Base-by-base conservation (phyloP, 116 monocot genomes). In the Trichopus zeylanicus region DNA sequence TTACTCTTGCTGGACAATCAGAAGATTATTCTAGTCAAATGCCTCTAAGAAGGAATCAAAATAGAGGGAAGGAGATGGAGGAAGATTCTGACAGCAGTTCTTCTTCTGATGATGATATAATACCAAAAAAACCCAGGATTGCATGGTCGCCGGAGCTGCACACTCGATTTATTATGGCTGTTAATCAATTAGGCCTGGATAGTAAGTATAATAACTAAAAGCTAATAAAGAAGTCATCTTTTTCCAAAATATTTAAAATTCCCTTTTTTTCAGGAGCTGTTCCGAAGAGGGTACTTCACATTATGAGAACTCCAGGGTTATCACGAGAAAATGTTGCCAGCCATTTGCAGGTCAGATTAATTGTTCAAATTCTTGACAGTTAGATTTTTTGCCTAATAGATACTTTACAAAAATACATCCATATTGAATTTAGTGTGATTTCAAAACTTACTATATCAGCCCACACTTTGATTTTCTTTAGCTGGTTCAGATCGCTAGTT, bases 291-390 rank as follows among this genome's bases (percentile, higher is more conserved):
- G 71, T 77, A 51, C 71, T 77, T 23, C 71, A 77, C 16, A 15
- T 67, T 37, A 77, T 77, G 77, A 57, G 67, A 57, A 67, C 62
- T 20, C 71, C 77, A 29, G 77, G 77, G 23, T 33, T 77, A 38
- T 71, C 71, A 6, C 60, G 77, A 58, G 66, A 71, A 57, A 77
- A 77, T 58, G 71, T 77, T 51, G 71, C 77, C 10, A 77, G 77
- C 52, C 77, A 77, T 67, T 57, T 77, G 51, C 77, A 77, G 77
- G 77, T 71, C 35, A 56, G 25, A 21, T 49, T 20, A 49, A 24
- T n/a, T n/a, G 9, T 49, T 49, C 22, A 6, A 3, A 15, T 1
- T 42, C 18, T 2, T 42, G 2, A 42, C n/a, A 42, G n/a, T n/a
- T n/a, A n/a, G n/a, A n/a, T n/a, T n/a, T n/a, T n/a, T n/a, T n/a